Conservation (phyloP, 345 rosid species). For the Populus simonii region DNA sequence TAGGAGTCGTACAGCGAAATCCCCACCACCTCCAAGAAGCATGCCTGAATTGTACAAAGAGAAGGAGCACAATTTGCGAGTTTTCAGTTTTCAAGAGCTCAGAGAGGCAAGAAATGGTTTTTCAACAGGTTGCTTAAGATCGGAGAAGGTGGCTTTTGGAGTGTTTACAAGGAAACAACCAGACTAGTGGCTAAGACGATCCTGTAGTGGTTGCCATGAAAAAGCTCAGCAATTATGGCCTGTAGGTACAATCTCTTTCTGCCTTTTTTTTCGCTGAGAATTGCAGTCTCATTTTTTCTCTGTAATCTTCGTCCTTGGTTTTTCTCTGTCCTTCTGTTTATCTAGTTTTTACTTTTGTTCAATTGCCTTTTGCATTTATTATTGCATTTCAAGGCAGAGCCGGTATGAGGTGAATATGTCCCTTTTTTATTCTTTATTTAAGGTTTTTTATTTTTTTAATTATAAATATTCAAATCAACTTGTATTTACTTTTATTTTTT, state of each 20-base stretch:
- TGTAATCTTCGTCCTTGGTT: background rate
- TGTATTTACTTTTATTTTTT: too few species aligned
- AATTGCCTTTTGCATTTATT: background rate
- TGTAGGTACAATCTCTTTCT: constrained; percentile 48
- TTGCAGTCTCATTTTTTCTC: too few species aligned
- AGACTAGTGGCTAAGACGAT: constrained; percentile 28
- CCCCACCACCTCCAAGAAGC: constrained; percentile 62
- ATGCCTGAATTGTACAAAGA: constrained; percentile 60
- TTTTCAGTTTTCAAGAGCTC: constrained; percentile 61
- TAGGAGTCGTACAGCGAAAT: constrained; percentile 32
- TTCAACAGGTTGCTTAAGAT: constrained; percentile 55
- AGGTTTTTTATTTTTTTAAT: too few species aligned
- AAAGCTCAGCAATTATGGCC: constrained; percentile 69
- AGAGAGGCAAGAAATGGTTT: constrained; percentile 67
- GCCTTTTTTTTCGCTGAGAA: too few species aligned
- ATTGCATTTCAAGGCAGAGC: background rate
- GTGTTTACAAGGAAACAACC: constrained; percentile 70
- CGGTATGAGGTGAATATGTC: background rate
- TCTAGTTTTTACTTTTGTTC: background rate
- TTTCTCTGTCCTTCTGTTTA: too few species aligned
- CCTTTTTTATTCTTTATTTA: too few species aligned
- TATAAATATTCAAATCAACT: accelerated
- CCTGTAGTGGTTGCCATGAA: constrained; percentile 68
- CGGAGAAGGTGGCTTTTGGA: constrained; percentile 97
- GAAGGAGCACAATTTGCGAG: constrained; percentile 57